Evolutionary conservation across 768 basidiomycete species (phyloP).

Genomic region (Mrakia hoshinonis): DNA sequence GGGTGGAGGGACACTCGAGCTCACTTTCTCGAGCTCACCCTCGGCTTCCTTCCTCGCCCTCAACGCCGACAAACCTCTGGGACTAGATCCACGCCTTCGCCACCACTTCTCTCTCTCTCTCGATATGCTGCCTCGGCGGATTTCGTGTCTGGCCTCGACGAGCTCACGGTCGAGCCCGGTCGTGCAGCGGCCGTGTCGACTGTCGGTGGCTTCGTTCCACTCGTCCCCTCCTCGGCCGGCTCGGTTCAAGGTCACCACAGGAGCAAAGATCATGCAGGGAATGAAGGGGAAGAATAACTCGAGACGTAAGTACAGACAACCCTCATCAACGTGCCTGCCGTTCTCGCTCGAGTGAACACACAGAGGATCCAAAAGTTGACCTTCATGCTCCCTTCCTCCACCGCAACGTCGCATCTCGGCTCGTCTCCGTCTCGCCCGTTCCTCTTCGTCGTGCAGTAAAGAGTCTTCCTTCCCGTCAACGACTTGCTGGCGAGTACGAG

Average conservation of each 20-base stretch:
- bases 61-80: not conserved
- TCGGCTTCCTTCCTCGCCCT: not conserved
- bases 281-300: not conserved
- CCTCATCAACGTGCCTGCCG: not conserved
- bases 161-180: not conserved
- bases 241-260: slow-evolving; percentile 1
- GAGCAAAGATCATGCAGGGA: slow-evolving; percentile 16
- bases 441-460: slow-evolving; percentile 2
- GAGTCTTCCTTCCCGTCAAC: slow-evolving; percentile 4
- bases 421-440: not conserved
- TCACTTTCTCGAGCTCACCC: slow-evolving; percentile 14
- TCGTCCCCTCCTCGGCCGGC: not conserved
- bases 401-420: not conserved
- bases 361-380: not conserved
- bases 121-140: slow-evolving; percentile 18
- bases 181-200: not conserved
- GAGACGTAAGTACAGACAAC: not conserved
- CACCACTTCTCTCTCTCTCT: not conserved
- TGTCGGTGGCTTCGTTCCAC: not conserved
- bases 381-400: not conserved
- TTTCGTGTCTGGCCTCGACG: not conserved
- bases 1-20: not conserved
- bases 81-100: not conserved
- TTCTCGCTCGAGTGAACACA: not conserved
- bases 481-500: not conserved